Percentiles rank a stretch among this genome's conserved stretches.
Conservation (phyloP, 176 grass and related monocot species). For the Elaeis guineensis region DNA sequence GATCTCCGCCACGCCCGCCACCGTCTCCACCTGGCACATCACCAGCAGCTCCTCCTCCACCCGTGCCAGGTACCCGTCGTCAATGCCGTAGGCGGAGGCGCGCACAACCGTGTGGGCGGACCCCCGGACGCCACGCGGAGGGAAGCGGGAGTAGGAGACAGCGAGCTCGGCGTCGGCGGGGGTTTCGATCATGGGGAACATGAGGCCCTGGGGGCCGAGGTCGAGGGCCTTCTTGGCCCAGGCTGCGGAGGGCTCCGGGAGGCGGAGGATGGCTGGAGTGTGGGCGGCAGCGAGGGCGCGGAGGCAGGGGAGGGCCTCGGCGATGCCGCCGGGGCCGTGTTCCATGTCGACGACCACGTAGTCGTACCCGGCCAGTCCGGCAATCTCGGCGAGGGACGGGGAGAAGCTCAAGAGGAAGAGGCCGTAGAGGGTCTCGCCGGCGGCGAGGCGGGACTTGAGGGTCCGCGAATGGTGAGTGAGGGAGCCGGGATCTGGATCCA, state of each 20-base stretch:
- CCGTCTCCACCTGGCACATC: conserved; percentile 77
- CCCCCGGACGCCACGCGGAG: conserved; percentile 72
- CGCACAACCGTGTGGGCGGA: conserved; percentile 81
- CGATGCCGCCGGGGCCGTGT: conserved; percentile 73
- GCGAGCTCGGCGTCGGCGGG: conserved; percentile 43
- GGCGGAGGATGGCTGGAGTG: conserved; percentile 61
- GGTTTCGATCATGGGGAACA: conserved; percentile 63
- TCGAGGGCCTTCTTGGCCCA: conserved; percentile 97
- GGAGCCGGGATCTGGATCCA: conserved; percentile 23
- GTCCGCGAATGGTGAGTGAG: conserved; percentile 9
- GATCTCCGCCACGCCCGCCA: conserved; percentile 39
- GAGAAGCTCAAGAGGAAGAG: conserved; percentile 85
- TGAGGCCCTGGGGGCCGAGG: conserved; percentile 74
- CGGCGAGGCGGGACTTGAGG: conserved; percentile 61
- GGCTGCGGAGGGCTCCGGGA: conserved; percentile 48
- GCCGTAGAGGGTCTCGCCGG: conserved; percentile 70
- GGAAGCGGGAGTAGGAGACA: conserved; percentile 55
- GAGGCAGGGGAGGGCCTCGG: conserved; percentile 73
- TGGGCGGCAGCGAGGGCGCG: conserved; percentile 66
- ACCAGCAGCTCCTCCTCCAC: conserved; percentile 80
- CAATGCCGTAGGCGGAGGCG: conserved; percentile 75
- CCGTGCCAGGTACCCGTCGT: conserved; percentile 77
- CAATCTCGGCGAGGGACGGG: conserved; percentile 73
- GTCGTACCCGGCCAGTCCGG: conserved; percentile 80
- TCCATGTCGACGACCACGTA: conserved; percentile 88